Evolutionary conservation across 2,329 filamentous ascomycete species (phyloP).

Genomic region (Apiospora arundinis): DNA sequence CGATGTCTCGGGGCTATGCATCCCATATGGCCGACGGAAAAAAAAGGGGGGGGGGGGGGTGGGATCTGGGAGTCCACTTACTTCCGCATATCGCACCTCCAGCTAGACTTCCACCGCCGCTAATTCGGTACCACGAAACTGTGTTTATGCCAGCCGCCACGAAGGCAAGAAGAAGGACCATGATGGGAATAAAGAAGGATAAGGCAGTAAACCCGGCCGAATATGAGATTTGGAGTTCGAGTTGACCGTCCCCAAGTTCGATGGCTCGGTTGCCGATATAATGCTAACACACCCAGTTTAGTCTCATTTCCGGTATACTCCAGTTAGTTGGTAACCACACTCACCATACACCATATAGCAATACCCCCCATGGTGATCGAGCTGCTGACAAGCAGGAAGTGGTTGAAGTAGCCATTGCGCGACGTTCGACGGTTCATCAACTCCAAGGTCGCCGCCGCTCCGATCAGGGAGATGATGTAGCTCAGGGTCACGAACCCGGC

Average conservation of each 20-base stretch:
- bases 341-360: conserved; percentile 74
- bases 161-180: conserved; percentile 77
- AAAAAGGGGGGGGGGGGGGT: not conserved
- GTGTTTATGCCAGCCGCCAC: conserved; percentile 67
- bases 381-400: conserved; percentile 68
- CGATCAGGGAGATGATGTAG: conserved; percentile 77
- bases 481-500: conserved; percentile 74
- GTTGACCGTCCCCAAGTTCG: conserved; percentile 67
- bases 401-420: conserved; percentile 70
- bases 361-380: conserved; percentile 77
- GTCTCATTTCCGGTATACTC: conserved; percentile 33
- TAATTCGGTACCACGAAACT: conserved; percentile 64
- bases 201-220: conserved; percentile 73
- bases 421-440: conserved; percentile 79
- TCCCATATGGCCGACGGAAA: not conserved
- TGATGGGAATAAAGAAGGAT: conserved; percentile 80
- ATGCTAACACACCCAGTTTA: conserved; percentile 58
- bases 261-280: conserved; percentile 85
- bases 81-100: conserved; percentile 78
- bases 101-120: conserved; percentile 70
- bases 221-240: conserved; percentile 75
- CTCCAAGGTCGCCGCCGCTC: conserved; percentile 80
- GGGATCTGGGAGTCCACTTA: not conserved
- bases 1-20: not conserved
- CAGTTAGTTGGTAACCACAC: conserved; percentile 27